Evolutionary conservation across 2,329 filamentous ascomycete species (phyloP).

Genomic region (Mycosphaerelloides madeirae): DNA sequence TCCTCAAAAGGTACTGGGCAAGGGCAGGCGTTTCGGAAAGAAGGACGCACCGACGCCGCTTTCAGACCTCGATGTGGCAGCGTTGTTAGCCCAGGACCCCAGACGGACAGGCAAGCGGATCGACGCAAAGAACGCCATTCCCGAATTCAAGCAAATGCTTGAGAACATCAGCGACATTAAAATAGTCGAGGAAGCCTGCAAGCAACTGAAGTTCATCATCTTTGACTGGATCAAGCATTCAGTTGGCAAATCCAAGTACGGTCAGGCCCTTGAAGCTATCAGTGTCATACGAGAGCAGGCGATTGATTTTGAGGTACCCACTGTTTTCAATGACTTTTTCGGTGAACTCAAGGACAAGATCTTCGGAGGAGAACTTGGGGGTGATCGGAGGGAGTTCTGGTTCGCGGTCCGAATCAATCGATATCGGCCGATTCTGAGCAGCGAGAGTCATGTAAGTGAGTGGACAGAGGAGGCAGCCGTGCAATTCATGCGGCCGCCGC

Average conservation of each 20-base stretch:
- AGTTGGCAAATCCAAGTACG: conserved; percentile 71
- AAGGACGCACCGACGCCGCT: conserved; percentile 70
- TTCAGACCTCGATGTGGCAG: conserved; percentile 82
- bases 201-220: conserved; percentile 71
- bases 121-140: conserved; percentile 70
- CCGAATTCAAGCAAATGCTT: conserved; percentile 82
- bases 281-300: conserved; percentile 74
- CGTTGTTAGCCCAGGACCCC: conserved; percentile 60
- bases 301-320: conserved; percentile 68
- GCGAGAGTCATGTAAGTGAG: conserved; percentile 58
- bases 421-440: conserved; percentile 68
- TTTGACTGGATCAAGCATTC: conserved; percentile 64
- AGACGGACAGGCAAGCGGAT: conserved; percentile 49
- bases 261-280: conserved; percentile 68
- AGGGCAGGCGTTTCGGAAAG: conserved; percentile 53
- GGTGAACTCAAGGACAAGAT: conserved; percentile 67
- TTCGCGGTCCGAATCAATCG: conserved; percentile 61
- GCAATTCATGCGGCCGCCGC: conserved; percentile 22
- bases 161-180: conserved; percentile 53
- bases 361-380: conserved; percentile 64
- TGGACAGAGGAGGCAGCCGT: conserved; percentile 67
- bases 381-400: conserved; percentile 80
- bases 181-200: conserved; percentile 61
- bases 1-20: conserved; percentile 45
- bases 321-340: conserved; percentile 70